These are phyloP conservation scores for Xenosphaeropsis pyriputrescens DNA, from an alignment of 2,329 filamentous ascomycete genomes.

Conservation along the genomic window DNA sequence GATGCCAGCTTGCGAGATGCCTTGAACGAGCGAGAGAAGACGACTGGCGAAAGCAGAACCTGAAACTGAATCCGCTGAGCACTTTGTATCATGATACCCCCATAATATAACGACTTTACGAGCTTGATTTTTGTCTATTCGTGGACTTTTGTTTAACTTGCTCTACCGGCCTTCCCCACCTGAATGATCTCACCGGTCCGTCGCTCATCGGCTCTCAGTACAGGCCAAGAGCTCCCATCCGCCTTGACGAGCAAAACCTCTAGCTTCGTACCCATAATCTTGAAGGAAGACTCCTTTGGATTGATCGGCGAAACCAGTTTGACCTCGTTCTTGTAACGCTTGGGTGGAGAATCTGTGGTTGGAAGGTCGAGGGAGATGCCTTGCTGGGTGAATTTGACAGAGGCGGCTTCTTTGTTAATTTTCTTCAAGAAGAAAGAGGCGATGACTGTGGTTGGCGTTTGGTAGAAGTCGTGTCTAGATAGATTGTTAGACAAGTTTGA, in stretches of 20 bases:
- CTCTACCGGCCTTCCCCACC: constrained; percentile 62
- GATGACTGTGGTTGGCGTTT: constrained; percentile 73
- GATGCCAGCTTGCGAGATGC: too few species aligned
- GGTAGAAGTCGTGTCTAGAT: constrained; percentile 77
- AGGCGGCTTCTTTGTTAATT: constrained; percentile 70
- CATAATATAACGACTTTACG: too few species aligned
- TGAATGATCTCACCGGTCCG: constrained; percentile 73
- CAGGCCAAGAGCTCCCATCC: constrained; percentile 52
- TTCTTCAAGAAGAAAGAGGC: constrained; percentile 94
- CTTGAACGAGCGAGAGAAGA: too few species aligned
- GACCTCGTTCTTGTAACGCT: constrained; percentile 63
- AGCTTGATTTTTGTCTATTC: neutral
- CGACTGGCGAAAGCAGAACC: too few species aligned
- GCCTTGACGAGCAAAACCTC: constrained; percentile 51
- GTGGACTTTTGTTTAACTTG: constrained; percentile 6
- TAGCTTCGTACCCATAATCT: constrained; percentile 57
- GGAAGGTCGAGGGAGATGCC: constrained; percentile 64
- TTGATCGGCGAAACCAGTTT: constrained; percentile 69
- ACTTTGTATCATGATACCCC: too few species aligned
- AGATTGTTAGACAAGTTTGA: neutral
- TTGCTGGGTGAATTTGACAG: constrained; percentile 49
- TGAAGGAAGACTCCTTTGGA: constrained; percentile 43
- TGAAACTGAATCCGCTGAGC: too few species aligned
- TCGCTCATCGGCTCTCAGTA: constrained; percentile 49
- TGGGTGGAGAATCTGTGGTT: constrained; percentile 62